Evolutionary conservation across 2,329 filamentous ascomycete species (phyloP).

Genomic region (Epichloe sibirici): DNA sequence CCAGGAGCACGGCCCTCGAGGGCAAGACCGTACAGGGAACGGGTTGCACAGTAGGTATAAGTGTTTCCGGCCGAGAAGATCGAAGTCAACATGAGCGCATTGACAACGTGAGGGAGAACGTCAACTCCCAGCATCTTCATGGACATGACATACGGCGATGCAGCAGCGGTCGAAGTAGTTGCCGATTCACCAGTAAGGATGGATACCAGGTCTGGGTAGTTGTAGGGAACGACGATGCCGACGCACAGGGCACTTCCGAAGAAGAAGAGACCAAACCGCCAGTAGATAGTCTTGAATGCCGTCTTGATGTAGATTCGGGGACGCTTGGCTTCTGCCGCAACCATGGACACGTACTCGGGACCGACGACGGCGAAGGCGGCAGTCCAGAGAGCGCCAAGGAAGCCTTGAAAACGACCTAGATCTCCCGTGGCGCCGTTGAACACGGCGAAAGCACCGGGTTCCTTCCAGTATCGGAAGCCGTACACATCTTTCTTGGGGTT

Average conservation of each 20-base stretch:
- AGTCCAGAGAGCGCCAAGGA: conserved; percentile 54
- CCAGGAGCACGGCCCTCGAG: conserved; percentile 35
- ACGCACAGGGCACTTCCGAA: conserved; percentile 54
- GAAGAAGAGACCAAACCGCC: conserved; percentile 60
- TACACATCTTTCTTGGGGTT: conserved; percentile 58
- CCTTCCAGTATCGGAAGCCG: conserved; percentile 57
- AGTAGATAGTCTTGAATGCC: conserved; percentile 63
- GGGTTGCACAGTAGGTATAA: conserved; percentile 38
- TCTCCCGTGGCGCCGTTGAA: conserved; percentile 41
- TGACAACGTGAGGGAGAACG: conserved; percentile 44
- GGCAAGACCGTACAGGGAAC: conserved; percentile 38
- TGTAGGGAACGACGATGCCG: conserved; percentile 53
- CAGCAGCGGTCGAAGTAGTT: conserved; percentile 32
- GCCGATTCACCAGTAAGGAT: conserved; percentile 32
- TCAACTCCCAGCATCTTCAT: conserved; percentile 42
- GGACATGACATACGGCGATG: conserved; percentile 52
- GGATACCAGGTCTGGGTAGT: conserved; percentile 40
- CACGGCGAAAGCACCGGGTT: conserved; percentile 31
- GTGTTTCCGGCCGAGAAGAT: conserved; percentile 37
- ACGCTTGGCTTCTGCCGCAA: conserved; percentile 56
- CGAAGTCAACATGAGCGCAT: conserved; percentile 35
- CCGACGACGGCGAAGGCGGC: conserved; percentile 53
- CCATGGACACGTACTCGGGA: conserved; percentile 56
- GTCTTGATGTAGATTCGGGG: conserved; percentile 51
- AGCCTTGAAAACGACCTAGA: conserved; percentile 58